phyloP scores from a whole-genome alignment of 495 filamentous ascomycete species.

The Penicillium dipodomyicola region DNA sequence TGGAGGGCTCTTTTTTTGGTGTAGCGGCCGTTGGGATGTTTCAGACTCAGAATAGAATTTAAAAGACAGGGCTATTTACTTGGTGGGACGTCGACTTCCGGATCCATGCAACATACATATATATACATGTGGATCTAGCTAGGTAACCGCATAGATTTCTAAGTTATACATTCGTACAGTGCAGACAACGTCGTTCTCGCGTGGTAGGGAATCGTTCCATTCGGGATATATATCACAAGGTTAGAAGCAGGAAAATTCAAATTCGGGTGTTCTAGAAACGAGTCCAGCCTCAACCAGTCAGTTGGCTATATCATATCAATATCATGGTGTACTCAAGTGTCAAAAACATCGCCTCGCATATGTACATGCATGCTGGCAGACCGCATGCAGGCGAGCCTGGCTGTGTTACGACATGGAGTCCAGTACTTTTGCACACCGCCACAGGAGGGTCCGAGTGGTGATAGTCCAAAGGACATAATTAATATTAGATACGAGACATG shows the following conservation, averaged over 20 bases:
- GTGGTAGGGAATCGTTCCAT: background rate
- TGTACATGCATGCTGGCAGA: constrained; percentile 8
- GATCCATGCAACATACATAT: background rate
- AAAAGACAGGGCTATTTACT: background rate
- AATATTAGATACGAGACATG: background rate
- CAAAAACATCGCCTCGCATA: constrained; percentile 5
- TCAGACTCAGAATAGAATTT: background rate
- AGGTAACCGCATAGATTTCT: background rate
- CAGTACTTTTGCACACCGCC: constrained; percentile 2
- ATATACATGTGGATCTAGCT: background rate
- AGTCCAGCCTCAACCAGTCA: background rate
- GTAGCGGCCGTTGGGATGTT: constrained; percentile 18
- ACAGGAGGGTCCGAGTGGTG: background rate
- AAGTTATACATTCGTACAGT: no score
- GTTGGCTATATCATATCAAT: background rate
- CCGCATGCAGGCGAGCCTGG: constrained; percentile 4
- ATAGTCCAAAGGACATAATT: background rate
- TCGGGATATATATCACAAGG: background rate
- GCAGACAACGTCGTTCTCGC: background rate
- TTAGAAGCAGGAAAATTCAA: background rate
- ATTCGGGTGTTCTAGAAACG: background rate
- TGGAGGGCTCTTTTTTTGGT: constrained; percentile 8
- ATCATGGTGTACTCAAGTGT: background rate
- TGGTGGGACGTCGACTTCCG: background rate
- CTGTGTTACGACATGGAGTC: background rate